Percentiles rank a stretch among this genome's conserved stretches.
phyloP scores from a whole-genome alignment of 805 yeast species.

The Cyberlindnera euphorbiae region DNA sequence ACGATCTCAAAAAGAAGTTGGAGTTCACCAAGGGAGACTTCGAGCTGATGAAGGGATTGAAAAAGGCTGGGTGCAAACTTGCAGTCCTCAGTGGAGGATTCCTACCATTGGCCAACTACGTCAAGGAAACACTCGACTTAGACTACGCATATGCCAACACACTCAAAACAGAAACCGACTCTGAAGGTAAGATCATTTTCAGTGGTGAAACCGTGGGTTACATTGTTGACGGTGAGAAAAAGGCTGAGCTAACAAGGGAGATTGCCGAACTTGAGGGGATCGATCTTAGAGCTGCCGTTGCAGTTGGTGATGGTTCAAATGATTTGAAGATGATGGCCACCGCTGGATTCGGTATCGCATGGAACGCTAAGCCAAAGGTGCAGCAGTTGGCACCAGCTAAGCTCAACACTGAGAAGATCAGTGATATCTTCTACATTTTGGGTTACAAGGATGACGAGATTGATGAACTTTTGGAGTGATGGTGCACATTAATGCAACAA shows the following conservation, averaged over 20 bases:
- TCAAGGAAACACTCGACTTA: constrained; percentile 60
- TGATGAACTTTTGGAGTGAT: constrained; percentile 7
- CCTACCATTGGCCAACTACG: constrained; percentile 76
- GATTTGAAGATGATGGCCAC: constrained; percentile 87
- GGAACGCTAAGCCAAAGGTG: constrained; percentile 95
- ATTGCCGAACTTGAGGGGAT: constrained; percentile 54
- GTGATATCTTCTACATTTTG: constrained; percentile 74
- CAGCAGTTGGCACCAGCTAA: constrained; percentile 79
- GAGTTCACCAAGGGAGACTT: constrained; percentile 80
- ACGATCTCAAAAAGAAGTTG: constrained; percentile 64
- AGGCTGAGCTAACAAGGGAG: constrained; percentile 65
- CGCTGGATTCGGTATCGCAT: constrained; percentile 94
- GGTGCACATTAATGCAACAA: too few relatives aligned
- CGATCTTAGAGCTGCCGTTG: constrained; percentile 53
- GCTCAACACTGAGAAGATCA: constrained; percentile 67
- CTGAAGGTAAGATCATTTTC: constrained; percentile 41
- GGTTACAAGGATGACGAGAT: constrained; percentile 66
- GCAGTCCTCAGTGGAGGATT: constrained; percentile 97
- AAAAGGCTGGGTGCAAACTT: constrained; percentile 55
- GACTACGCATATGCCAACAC: constrained; percentile 90
- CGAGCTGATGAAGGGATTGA: constrained; percentile 62
- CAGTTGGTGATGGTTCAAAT: constrained; percentile 97
- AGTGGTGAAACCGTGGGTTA: constrained; percentile 78
- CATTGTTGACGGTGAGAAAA: constrained; percentile 80
- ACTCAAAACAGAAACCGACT: constrained; percentile 43